phyloP scores from a whole-genome alignment of 495 filamentous ascomycete genomes.

The Xylaria castorea region DNA sequence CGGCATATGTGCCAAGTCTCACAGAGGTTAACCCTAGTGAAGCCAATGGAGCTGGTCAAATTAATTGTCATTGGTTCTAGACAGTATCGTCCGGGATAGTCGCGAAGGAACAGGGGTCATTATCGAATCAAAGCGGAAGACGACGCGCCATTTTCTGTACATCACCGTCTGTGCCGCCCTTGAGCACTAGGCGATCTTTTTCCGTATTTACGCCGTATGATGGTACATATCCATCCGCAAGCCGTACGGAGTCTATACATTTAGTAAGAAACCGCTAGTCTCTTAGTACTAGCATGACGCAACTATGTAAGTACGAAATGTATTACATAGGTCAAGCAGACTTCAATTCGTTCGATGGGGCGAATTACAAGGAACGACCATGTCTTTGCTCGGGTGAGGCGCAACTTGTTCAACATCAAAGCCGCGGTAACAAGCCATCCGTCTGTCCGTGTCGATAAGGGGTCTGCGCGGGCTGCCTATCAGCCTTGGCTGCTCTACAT shows the following conservation, averaged over 20 bases:
- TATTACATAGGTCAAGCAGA: constrained; percentile 1
- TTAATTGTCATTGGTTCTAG: constrained; percentile 27
- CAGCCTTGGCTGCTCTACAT: constrained; percentile 29
- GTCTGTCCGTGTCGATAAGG: constrained; percentile 20
- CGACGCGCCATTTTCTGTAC: constrained; percentile 48
- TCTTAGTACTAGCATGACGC: constrained; percentile 19
- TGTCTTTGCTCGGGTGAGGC: constrained; percentile 15
- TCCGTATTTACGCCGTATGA: constrained; percentile 29
- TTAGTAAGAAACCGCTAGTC: constrained; percentile 14
- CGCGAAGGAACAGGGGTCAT: constrained; percentile 3
- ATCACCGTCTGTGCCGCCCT: constrained; percentile 44
- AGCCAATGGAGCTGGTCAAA: constrained; percentile 19
- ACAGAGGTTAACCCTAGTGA: constrained; percentile 15
- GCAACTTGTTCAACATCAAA: constrained; percentile 8
- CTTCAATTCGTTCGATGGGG: constrained; percentile 8
- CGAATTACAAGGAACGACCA: constrained; percentile 25
- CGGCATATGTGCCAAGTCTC: constrained; percentile 29
- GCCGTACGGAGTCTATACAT: constrained; percentile 10
- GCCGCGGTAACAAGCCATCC: constrained; percentile 14
- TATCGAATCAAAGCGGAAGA: constrained; percentile 41
- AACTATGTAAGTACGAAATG: constrained; percentile 1
- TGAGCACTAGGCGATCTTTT: constrained; percentile 36
- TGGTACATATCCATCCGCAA: constrained; percentile 6
- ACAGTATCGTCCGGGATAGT: constrained; percentile 3
- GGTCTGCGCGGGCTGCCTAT: constrained; percentile 14